Conservation (phyloP, 345 rosid genomes). For the Linum lewisii region DNA sequence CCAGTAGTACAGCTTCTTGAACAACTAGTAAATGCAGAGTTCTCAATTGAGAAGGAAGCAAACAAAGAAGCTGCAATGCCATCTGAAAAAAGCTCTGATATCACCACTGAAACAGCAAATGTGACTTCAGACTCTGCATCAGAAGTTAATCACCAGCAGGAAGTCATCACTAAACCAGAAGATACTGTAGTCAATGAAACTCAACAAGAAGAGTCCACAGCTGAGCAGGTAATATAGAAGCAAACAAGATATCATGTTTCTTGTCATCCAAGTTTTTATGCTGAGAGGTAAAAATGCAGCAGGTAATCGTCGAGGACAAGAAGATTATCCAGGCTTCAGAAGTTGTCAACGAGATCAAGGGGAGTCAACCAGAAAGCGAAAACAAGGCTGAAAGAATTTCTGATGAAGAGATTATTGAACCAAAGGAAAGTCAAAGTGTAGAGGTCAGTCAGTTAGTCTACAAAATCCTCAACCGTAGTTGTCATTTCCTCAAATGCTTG, state of each 20-base stretch:
- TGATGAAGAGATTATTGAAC: conserved; percentile 5
- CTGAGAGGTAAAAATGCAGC: conserved; percentile 4
- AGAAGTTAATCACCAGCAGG: conserved; percentile 5
- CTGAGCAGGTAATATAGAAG: conserved; percentile 20
- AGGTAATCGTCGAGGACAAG: conserved; percentile 28
- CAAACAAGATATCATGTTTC: neutral
- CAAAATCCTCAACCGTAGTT: neutral
- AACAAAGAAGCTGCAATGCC: conserved; percentile 6
- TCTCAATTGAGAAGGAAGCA: conserved; percentile 11
- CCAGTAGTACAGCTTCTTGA: no score
- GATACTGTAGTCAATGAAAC: conserved; percentile 12
- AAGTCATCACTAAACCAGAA: conserved; percentile 11
- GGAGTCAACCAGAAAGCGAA: conserved; percentile 20
- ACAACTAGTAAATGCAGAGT: neutral
- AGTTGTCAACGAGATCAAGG: conserved; percentile 12
- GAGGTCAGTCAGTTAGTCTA: conserved; percentile 22
- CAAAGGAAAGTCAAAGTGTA: conserved; percentile 16
- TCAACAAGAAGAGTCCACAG: conserved; percentile 18
- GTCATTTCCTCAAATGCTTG: neutral
- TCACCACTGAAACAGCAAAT: conserved; percentile 12
- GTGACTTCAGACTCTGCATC: conserved; percentile 9
- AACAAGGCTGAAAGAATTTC: conserved; percentile 14
- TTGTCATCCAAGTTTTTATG: no score
- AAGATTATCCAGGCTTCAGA: conserved; percentile 19
- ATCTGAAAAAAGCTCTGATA: conserved; percentile 4